Conservation (phyloP, 805 yeast species). For the Candida alai region DNA sequence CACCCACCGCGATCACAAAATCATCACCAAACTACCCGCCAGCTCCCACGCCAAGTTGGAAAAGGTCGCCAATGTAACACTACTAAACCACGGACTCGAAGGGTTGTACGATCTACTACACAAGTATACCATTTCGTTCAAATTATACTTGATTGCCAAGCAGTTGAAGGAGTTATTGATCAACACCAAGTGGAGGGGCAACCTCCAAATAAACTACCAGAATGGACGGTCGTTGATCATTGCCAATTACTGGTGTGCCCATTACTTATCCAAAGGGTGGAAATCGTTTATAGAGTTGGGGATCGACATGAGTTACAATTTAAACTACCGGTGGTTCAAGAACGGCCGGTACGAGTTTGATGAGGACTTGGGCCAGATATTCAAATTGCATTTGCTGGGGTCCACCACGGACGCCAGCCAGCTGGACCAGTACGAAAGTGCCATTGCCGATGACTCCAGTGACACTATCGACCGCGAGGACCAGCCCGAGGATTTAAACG, state of each 20-base stretch:
- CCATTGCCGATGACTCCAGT: slow-evolving; percentile 8
- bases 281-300: slow-evolving; percentile 61
- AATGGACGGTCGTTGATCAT: slow-evolving; percentile 51
- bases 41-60: slow-evolving; percentile 44
- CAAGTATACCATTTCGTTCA: slow-evolving; percentile 59
- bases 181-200: slow-evolving; percentile 55
- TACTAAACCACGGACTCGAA: slow-evolving; percentile 42
- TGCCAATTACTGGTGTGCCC: slow-evolving; percentile 59
- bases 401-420: too few relatives aligned
- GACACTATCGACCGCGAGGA: slow-evolving; percentile 14
- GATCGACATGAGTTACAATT: slow-evolving; percentile 41
- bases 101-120: slow-evolving; percentile 57
- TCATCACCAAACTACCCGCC: slow-evolving; percentile 28
- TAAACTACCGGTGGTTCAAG: slow-evolving; percentile 60
- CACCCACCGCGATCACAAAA: slow-evolving; percentile 23
- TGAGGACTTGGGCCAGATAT: slow-evolving; percentile 14
- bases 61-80: slow-evolving; percentile 48
- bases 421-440: slow-evolving; percentile 20
- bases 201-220: slow-evolving; percentile 54
- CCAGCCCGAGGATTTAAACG: slow-evolving; percentile 26
- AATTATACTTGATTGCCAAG: slow-evolving; percentile 55
- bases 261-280: slow-evolving; percentile 42
- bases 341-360: slow-evolving; percentile 42
- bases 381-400: too few relatives aligned
- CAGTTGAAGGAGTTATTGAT: slow-evolving; percentile 47